Conservation (phyloP, 2,329 filamentous ascomycete species). For the Didymosphaeria variabile region DNA sequence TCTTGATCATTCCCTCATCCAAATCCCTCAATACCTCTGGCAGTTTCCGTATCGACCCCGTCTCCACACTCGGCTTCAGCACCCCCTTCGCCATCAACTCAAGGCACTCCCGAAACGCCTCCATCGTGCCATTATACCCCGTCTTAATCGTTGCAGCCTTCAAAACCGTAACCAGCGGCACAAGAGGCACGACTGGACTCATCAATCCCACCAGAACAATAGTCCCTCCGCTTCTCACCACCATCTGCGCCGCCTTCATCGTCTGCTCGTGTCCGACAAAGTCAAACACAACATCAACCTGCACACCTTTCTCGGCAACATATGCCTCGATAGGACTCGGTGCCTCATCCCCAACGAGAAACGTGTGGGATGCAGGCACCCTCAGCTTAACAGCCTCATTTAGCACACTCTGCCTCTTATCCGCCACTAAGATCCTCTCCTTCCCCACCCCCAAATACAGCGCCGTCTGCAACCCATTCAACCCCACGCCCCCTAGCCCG, state of each 20-base stretch:
- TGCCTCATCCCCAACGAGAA: background rate
- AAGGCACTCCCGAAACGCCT: constrained; percentile 1
- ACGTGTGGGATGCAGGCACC: background rate
- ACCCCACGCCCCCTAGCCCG: background rate
- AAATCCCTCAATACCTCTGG: constrained; percentile 1
- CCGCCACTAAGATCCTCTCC: background rate
- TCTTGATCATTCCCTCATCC: background rate
- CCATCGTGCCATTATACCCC: constrained; percentile 1
- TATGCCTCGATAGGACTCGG: background rate
- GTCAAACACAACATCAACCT: background rate
- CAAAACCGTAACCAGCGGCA: background rate
- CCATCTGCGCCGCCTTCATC: background rate
- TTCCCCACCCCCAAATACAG: background rate
- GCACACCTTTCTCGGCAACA: background rate
- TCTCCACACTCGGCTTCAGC: background rate
- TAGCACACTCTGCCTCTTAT: background rate
- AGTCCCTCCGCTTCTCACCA: background rate
- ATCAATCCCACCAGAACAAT: constrained; percentile 3
- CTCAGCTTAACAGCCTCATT: background rate
- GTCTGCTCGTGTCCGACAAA: background rate
- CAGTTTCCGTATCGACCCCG: background rate
- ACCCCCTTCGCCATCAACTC: background rate
- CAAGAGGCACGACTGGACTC: background rate
- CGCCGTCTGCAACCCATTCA: constrained; percentile 1
- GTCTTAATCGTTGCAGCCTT: background rate